Conservation (phyloP, 805 yeast species). For the Schwanniomyces occidentalis region DNA sequence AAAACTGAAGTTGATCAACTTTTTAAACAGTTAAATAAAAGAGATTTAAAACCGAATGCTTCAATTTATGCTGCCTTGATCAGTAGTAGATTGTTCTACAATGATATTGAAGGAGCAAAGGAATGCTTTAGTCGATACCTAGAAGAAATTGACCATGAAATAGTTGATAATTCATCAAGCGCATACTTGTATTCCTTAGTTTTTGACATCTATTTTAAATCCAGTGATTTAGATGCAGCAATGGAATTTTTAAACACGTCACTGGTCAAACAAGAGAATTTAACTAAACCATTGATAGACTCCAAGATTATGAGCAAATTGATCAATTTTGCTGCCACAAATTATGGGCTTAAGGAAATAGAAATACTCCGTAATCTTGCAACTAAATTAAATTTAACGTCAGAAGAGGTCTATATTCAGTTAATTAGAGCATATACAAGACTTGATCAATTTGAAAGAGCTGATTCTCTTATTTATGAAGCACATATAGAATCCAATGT, state of each 20-base stretch:
- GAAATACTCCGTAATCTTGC: constrained; percentile 20
- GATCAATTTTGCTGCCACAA: constrained; percentile 20
- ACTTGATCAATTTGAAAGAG: constrained; percentile 30
- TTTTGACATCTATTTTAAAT: constrained; percentile 24
- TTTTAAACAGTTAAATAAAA: constrained; percentile 45
- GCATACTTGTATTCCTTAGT: constrained; percentile 27
- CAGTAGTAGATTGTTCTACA: constrained; percentile 35
- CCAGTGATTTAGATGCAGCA: constrained; percentile 27
- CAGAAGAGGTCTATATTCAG: constrained; percentile 25
- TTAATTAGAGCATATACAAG: constrained; percentile 29
- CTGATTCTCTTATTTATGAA: constrained; percentile 29
- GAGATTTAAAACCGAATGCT: constrained; percentile 49
- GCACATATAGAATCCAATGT: constrained; percentile 30
- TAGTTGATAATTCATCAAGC: constrained; percentile 17
- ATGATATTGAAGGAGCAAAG: constrained; percentile 35
- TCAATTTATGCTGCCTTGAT: constrained; percentile 48
- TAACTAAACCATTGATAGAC: constrained; percentile 16
- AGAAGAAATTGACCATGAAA: constrained; percentile 16
- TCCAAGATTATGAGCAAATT: constrained; percentile 15
- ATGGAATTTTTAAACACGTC: constrained; percentile 26
- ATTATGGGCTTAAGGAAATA: constrained; percentile 21
- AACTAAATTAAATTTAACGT: constrained; percentile 14
- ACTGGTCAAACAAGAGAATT: constrained; percentile 14
- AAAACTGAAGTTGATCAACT: constrained; percentile 48
- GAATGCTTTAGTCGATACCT: constrained; percentile 25